phyloP scores from a whole-genome alignment of 495 filamentous ascomycete species.

The Physcia stellaris region DNA sequence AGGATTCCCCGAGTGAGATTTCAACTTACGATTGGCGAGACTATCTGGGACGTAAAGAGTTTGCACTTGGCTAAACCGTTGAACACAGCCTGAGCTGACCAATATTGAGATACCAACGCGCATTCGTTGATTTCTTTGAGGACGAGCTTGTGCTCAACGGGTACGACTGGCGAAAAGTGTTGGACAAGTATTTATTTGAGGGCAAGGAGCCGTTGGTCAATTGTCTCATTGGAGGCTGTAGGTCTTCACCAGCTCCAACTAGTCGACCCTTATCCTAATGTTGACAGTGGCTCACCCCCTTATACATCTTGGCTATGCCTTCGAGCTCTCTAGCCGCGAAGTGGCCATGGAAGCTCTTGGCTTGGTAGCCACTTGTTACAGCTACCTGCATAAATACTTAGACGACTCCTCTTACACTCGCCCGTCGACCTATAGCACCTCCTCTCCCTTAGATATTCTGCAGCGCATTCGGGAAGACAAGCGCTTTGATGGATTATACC shows the following conservation, averaged over 20 bases:
- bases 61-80: neutral
- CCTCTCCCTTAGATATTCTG: conserved; percentile 47
- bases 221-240: conserved; percentile 55
- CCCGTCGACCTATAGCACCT: conserved; percentile 22
- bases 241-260: conserved; percentile 16
- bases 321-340: conserved; percentile 56
- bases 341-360: conserved; percentile 67
- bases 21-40: conserved; percentile 72
- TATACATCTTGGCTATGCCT: conserved; percentile 77
- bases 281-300: conserved; percentile 59
- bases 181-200: conserved; percentile 54
- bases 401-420: conserved; percentile 40
- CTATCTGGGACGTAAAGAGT: conserved; percentile 51
- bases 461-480: conserved; percentile 29
- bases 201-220: conserved; percentile 65
- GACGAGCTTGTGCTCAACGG: conserved; percentile 50
- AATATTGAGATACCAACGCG: conserved; percentile 57
- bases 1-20: conserved; percentile 71
- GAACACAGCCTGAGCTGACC: conserved; percentile 5
- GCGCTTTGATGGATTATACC: conserved; percentile 36
- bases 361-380: conserved; percentile 49
- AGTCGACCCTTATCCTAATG: neutral
- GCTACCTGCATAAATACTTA: conserved; percentile 56
- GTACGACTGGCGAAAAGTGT: conserved; percentile 63
- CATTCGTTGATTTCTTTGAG: conserved; percentile 77